phyloP scores from a whole-genome alignment of 2,329 filamentous ascomycete genomes.

The Magnaporthiopsis rhizophila region DNA sequence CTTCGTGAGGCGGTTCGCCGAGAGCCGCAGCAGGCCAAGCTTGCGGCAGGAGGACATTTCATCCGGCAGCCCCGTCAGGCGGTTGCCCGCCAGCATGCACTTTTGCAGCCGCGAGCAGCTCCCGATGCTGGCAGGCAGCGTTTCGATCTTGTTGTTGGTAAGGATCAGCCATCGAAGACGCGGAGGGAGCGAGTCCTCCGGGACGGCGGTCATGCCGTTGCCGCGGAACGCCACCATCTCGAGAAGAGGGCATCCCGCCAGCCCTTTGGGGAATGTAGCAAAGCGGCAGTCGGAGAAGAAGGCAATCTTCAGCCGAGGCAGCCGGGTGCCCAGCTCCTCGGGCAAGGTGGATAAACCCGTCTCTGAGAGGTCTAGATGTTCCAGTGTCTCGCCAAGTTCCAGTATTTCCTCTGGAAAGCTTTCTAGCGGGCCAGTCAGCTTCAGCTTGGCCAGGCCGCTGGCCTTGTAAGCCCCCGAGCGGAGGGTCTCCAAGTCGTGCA shows the following conservation, averaged over 20 bases:
- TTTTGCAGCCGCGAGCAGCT: constrained; percentile 34
- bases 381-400: constrained; percentile 30
- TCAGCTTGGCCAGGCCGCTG: constrained; percentile 24
- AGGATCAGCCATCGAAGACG: constrained; percentile 39
- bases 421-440: constrained; percentile 24
- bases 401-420: constrained; percentile 33
- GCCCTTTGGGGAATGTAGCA: constrained; percentile 29
- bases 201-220: constrained; percentile 35
- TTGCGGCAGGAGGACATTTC: constrained; percentile 35
- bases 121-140: constrained; percentile 33
- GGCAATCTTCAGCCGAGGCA: constrained; percentile 35
- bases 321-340: constrained; percentile 24
- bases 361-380: constrained; percentile 39
- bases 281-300: constrained; percentile 41
- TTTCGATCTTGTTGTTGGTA: constrained; percentile 33
- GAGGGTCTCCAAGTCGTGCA: constrained; percentile 25
- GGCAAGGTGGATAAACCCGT: constrained; percentile 34
- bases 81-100: constrained; percentile 41
- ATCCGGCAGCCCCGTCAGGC: constrained; percentile 28
- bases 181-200: constrained; percentile 31
- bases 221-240: constrained; percentile 41
- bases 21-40: constrained; percentile 34
- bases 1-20: constrained; percentile 29
- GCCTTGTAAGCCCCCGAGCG: constrained; percentile 22
- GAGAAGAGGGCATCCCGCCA: constrained; percentile 34